Evolutionary conservation across 805 yeast species (phyloP).

Genomic region (Kuraishia molischiana): DNA sequence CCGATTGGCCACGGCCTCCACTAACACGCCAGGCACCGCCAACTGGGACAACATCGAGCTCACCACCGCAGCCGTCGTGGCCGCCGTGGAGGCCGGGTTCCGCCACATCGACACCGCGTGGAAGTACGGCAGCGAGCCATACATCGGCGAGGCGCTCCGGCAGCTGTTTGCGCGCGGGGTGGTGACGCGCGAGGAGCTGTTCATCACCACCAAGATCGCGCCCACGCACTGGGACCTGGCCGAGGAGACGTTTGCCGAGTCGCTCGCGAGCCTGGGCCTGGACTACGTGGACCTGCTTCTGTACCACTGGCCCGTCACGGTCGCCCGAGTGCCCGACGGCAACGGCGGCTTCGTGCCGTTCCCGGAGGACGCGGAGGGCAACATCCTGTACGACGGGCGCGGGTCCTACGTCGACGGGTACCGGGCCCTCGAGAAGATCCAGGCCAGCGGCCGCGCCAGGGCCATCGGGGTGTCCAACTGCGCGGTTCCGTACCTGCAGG

Average conservation of each 20-base stretch:
- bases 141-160: conserved; percentile 35
- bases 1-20: too few relatives aligned
- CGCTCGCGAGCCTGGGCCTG: conserved; percentile 29
- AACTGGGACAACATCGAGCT: not conserved
- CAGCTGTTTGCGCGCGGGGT: conserved; percentile 35
- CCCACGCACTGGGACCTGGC: conserved; percentile 32
- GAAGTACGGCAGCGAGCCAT: conserved; percentile 33
- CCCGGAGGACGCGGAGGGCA: conserved; percentile 76
- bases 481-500: conserved; percentile 26
- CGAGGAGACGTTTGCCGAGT: conserved; percentile 27
- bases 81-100: conserved; percentile 44
- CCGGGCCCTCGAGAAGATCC: conserved; percentile 19
- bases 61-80: conserved; percentile 40
- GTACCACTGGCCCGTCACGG: conserved; percentile 42
- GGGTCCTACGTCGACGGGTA: conserved; percentile 57
- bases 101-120: conserved; percentile 45
- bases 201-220: conserved; percentile 70
- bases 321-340: conserved; percentile 25
- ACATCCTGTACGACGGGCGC: conserved; percentile 41
- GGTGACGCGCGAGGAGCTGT: conserved; percentile 43
- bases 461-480: conserved; percentile 55
- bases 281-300: conserved; percentile 36
- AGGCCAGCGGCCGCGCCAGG: conserved; percentile 15
- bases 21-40: not conserved
- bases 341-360: conserved; percentile 47